Evolutionary conservation across 208 protist genomes (phyloP).

Genomic region (Angomonas deanei): DNA sequence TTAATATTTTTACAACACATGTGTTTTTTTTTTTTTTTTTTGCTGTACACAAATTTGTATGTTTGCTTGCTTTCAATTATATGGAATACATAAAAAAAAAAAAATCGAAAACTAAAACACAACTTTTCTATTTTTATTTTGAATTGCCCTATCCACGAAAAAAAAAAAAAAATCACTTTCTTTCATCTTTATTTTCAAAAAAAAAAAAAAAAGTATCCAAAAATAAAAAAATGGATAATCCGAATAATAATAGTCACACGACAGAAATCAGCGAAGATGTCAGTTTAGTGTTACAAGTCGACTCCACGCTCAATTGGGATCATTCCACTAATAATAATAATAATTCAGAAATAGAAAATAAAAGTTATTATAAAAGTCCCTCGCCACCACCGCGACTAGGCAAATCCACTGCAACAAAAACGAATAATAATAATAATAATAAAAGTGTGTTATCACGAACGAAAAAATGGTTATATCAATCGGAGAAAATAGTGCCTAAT

Average conservation of each 20-base stretch:
- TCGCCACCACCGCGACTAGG: background rate
- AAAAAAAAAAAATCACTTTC: background rate
- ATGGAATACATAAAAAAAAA: background rate
- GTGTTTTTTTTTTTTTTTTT: background rate
- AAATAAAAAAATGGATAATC: background rate
- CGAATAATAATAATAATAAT: conserved; percentile 1
- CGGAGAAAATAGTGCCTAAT: too few relatives aligned
- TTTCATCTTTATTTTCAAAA: background rate
- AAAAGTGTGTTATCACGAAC: background rate
- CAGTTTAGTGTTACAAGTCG: too few relatives aligned
- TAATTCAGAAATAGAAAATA: background rate
- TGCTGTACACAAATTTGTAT: conserved; percentile 1
- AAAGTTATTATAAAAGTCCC: background rate
- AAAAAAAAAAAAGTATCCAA: background rate
- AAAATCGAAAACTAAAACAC: background rate
- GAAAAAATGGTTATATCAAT: background rate
- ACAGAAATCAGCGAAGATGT: too few relatives aligned
- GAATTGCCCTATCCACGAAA: background rate
- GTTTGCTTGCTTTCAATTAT: conserved; percentile 1
- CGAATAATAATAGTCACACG: background rate
- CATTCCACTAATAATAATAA: conserved; percentile 9
- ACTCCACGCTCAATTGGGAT: too few relatives aligned
- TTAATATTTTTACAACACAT: background rate
- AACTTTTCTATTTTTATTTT: background rate
- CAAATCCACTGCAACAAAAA: background rate